Evolutionary conservation across 2,329 filamentous ascomycete species (phyloP).

Genomic region (Diaporthe citriasiana): DNA sequence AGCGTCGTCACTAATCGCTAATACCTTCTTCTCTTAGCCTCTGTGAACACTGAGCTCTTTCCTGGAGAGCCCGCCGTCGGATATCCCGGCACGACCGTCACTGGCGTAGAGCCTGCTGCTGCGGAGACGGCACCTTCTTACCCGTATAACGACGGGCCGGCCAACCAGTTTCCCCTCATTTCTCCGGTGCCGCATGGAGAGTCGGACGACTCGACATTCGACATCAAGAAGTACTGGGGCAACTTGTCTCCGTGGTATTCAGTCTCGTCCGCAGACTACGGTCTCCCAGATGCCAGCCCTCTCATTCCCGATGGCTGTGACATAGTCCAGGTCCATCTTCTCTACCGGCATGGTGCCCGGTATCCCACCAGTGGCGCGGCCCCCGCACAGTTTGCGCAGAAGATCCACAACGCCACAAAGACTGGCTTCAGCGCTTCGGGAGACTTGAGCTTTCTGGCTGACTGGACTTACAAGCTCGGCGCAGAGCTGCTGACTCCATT

Average conservation of each 20-base stretch:
- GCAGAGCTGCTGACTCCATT: constrained; percentile 55
- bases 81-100: constrained; percentile 48
- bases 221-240: constrained; percentile 52
- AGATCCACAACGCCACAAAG: constrained; percentile 52
- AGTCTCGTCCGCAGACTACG: constrained; percentile 51
- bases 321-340: constrained; percentile 51
- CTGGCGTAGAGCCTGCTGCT: constrained; percentile 49
- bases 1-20: background rate
- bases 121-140: constrained; percentile 49
- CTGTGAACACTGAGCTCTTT: constrained; percentile 49
- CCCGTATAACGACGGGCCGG: constrained; percentile 48
- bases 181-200: constrained; percentile 48
- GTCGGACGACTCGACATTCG: constrained; percentile 45
- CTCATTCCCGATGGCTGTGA: constrained; percentile 50
- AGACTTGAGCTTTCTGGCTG: constrained; percentile 49
- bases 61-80: constrained; percentile 50
- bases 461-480: constrained; percentile 54
- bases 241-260: constrained; percentile 54
- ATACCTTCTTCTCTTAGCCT: constrained; percentile 42
- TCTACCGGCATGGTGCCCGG: constrained; percentile 53
- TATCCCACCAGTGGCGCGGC: constrained; percentile 50
- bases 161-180: constrained; percentile 51
- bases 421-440: constrained; percentile 51
- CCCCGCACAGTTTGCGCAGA: constrained; percentile 50
- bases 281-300: constrained; percentile 49